A percentile compares a stretch with the other conserved stretches of the same genome.
Conservation (phyloP, 2,329 filamentous ascomycete genomes). For the Cyphellophora attinorum region DNA sequence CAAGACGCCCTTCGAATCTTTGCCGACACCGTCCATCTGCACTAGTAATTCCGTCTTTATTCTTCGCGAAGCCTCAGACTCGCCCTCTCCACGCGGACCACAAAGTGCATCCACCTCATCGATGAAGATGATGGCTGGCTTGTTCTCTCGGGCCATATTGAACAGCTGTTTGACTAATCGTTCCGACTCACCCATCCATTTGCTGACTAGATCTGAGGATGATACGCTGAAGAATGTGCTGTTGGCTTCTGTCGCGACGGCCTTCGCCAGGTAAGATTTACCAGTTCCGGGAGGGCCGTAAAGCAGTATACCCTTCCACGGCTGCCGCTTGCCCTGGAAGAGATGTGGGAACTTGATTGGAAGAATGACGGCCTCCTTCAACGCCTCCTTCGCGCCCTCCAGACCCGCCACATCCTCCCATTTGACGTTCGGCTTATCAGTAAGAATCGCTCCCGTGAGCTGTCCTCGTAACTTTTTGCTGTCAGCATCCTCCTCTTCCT, state of each 20-base stretch:
- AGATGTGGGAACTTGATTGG: slow-evolving; percentile 97
- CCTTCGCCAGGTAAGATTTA: slow-evolving; percentile 95
- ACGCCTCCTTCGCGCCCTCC: slow-evolving; percentile 85
- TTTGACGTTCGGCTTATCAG: slow-evolving; percentile 89
- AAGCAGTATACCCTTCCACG: slow-evolving; percentile 94
- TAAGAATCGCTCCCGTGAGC: slow-evolving; percentile 80
- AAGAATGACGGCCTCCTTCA: slow-evolving; percentile 95
- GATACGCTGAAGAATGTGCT: slow-evolving; percentile 99
- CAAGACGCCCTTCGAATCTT: slow-evolving; percentile 85
- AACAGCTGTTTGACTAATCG: slow-evolving; percentile 93
- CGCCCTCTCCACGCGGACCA: slow-evolving; percentile 84
- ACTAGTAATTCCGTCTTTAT: slow-evolving; percentile 98
- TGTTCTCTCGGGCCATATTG: slow-evolving; percentile 96
- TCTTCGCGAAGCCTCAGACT: slow-evolving; percentile 90
- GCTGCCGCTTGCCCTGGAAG: slow-evolving; percentile 90
- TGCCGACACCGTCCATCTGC: slow-evolving; percentile 98
- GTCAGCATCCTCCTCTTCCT: slow-evolving; percentile 72
- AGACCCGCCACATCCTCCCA: slow-evolving; percentile 98
- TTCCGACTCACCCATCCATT: slow-evolving; percentile 99
- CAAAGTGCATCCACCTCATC: slow-evolving; percentile 96
- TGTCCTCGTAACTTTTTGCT: slow-evolving; percentile 91
- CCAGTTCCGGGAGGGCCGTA: slow-evolving; percentile 95
- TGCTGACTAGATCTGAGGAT: slow-evolving; percentile 92
- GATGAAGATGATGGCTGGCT: slow-evolving; percentile 96
- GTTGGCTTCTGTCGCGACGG: slow-evolving; percentile 95